Evolutionary conservation across 2,329 filamentous ascomycete genomes (phyloP), one percentile per base, ranked within the genome.

Genomic region (Calonectria leucothoes): DNA sequence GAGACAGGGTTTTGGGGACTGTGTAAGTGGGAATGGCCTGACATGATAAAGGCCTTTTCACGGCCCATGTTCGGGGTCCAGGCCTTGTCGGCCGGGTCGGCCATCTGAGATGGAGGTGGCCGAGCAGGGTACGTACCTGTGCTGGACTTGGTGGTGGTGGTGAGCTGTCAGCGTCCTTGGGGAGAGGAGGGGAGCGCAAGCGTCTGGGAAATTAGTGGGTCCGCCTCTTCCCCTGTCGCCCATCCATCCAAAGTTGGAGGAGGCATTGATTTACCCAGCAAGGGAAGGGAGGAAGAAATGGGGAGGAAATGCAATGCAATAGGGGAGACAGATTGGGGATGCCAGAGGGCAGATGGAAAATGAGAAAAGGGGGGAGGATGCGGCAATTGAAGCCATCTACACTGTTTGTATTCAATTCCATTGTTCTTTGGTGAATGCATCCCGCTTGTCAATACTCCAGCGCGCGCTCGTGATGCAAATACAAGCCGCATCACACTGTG

Each of bases 11-110:
- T 80, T 75, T 74, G 63, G 68, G 74, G 63, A 74, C 78, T 67
- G 23, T 66, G 45, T 79, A 80, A 79, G 77, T 80, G 77, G 76
- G 73, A 80, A 80, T 80, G 78, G 73, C 77, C 78, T 80, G 78
- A 80, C 74, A 75, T 74, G 78, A 80, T 74, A 74, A 75, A 78
- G 29, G 67, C 55, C 65, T 74, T 73, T 73, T 65, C 49, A 29
- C 74, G 78, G 78, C 69, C 78, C 51, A 74, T 74, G 51, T 70
- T 70, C 39, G 23, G 74, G 78, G 77, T 73, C 78, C 55, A 74
- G 78, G 61, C 78, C 78, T 67, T 65, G 55, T 64, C 72, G 68
- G 72, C 69, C 76, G 42, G 66, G 35, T 75, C 76, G 73, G 78
- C 35, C 73, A 78, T 77, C 67, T 72, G 69, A 49, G 59, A 64